Base-by-base conservation (phyloP, 2,329 filamentous ascomycete genomes). In the Erysiphe pulchra region DNA sequence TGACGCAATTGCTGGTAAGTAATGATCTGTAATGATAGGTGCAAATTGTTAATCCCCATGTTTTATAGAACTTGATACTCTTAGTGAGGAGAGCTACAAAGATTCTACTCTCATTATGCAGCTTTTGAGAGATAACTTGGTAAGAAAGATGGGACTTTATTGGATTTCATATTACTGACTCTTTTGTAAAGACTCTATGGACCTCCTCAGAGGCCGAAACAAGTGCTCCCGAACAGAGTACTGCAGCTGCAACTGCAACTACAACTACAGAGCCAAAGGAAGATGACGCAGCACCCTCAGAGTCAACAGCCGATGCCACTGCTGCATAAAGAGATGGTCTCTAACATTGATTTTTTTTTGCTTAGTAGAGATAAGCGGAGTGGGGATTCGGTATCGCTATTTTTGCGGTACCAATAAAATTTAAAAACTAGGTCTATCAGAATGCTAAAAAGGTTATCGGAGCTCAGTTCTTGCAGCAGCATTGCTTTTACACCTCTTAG, bases 51-150 rank as follows among this genome's bases (percentile, higher is more conserved):
- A n/a, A 17, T n/a, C 42, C 42, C 10, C 12, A 28, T 28, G 4
- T 28, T 28, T 28, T 7, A 28, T 34, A 57, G 61, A 95, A 76
- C 84, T 94, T 58, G 87, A 95, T 71, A 92, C 85, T 42, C 74
- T 95, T 53, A 92, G 84, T 49, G 87, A 94, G 71, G 87, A 95
- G 71, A 92, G 84, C 52, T 94, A 95, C 80, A 83, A 86, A 61
- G 87, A 95, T 68, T 93, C 85, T 74, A 95, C 87, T 50, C 76
- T 95, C 59, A 94, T 95, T 72, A 95, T 94, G 87, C 87, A 95
- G 72, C 74, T 95, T 52, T 78, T 95, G 63, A 83, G 87, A 64
- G 87, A 94, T 71, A 95, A 94, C 75, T 73, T 94, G 53, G 55
- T 57, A 53, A 51, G 52, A 17, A 10, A 43, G 6, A 17, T n/a